Percentiles rank a stretch among this genome's conserved stretches.
Evolutionary conservation across 2,329 filamentous ascomycete species (phyloP).

Genomic region (Coniochaeta prunicola): DNA sequence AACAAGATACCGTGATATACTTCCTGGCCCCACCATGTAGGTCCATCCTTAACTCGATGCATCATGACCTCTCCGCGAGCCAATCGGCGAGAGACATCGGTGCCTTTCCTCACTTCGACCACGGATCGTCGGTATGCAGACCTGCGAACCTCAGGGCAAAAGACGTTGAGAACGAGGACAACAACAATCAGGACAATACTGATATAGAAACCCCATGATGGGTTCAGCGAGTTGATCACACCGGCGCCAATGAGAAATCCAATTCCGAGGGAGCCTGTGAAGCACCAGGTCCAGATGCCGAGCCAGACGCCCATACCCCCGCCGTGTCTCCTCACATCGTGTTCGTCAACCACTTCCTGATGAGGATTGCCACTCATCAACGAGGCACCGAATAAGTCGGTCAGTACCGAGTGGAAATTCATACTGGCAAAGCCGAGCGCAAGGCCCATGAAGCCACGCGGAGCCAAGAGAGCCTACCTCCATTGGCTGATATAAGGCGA

Average conservation of each 20-base stretch:
- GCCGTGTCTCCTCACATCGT: conserved; percentile 66
- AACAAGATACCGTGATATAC: conserved; percentile 63
- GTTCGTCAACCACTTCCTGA: conserved; percentile 60
- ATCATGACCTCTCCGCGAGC: conserved; percentile 70
- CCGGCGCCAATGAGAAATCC: conserved; percentile 66
- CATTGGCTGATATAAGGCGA: conserved; percentile 49
- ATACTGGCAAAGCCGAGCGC: conserved; percentile 70
- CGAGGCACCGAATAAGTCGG: conserved; percentile 71
- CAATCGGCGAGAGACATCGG: conserved; percentile 48
- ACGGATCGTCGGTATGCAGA: conserved; percentile 63
- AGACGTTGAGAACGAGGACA: conserved; percentile 61
- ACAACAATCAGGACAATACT: conserved; percentile 59
- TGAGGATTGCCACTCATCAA: conserved; percentile 66
- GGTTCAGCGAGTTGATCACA: conserved; percentile 57
- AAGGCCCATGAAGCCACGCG: conserved; percentile 59
- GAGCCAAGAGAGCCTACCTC: conserved; percentile 53
- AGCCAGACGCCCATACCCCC: conserved; percentile 77
- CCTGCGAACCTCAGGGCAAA: conserved; percentile 65
- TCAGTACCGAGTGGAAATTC: conserved; percentile 65
- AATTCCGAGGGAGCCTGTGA: conserved; percentile 61
- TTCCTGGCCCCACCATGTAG: conserved; percentile 72
- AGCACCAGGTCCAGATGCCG: conserved; percentile 72
- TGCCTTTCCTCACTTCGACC: conserved; percentile 50
- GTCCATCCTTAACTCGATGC: conserved; percentile 64
- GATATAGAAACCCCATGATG: conserved; percentile 71